Evolutionary conservation across 495 filamentous ascomycete genomes (phyloP), one percentile per base, ranked within the genome.

Genomic region (Durotheca rogersii): DNA sequence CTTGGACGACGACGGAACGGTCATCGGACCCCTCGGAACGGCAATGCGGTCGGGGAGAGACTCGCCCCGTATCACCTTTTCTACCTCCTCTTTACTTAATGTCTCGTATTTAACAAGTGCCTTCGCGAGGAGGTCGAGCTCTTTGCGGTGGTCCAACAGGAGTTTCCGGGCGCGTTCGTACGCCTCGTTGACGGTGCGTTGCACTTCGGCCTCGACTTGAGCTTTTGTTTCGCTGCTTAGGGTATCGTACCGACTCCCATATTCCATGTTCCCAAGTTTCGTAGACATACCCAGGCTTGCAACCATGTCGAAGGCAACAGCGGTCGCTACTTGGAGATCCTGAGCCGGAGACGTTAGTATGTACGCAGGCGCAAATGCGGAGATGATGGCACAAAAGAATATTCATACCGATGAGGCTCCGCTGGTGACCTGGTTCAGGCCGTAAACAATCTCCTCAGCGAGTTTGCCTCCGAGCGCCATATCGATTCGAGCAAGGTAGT

Each of bases 41-140:
- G 70, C 49, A 15, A 75, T 69, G 7, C 75, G 72, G 25, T 65
- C 80, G n/a, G 71, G 64, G 12, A 96, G 72, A 65, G 87, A 88
- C 69, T 95, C 89, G 12, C 93, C 93, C 45, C 77, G 77, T 18
- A 96, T 76, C 2, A 96, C 86, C 72, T 85, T 89, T 66, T 86
- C 86, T 59, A 96, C 92, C 62, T 98, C 94, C 17, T 87, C 85
- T 63, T 84, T 85, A 54, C 82, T 86, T 16, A 96, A 72, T 2
- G 88, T 94, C 70, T 97, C 94, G 68, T 96, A 96, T 72, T 97
- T 86, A 18, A 98, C 81, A 9, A 98, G 72, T 2, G 90, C 93
- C 60, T 90, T 83, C 20, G 91, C 91, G 4, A 98, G 71, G 14
- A 86, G 67, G 52, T 97, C 92, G 7, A 98, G 77, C 62, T 95